Evolutionary conservation across 805 yeast species (phyloP), one percentile per base, ranked within the genome.

Genomic region (Suhomyces sp.): DNA sequence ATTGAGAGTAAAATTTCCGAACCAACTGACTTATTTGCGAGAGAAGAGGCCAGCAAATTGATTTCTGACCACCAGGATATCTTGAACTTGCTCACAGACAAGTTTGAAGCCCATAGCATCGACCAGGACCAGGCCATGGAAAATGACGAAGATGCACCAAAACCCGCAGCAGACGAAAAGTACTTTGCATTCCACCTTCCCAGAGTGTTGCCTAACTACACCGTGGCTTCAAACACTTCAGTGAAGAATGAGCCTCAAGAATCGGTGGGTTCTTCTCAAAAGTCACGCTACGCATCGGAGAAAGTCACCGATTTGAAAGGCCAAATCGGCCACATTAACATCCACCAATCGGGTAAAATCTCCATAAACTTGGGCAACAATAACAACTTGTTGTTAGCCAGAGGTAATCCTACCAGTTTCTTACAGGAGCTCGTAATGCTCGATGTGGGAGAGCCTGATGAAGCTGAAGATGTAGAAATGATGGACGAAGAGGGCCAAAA

Each of bases 281-380:
- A 36, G 44, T 41, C 51, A 8, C 26, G 44, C 10, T 48, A 29
- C 13, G 41, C 44, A 5, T 31, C 46, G 13, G 31, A 26, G 2
- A n/a, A 38, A 38, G 31, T 40, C 13, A 12, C 51, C 6, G 52
- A 33, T 5, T 51, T 61, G 46, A 58, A 57, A 8, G 97, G 97
- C 1, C 76, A 76, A 51, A 77, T 90, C 38, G 97, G 97, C 5
- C 76, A 80, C 8, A 63, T 93, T 33, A 81, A 93, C 51, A 76
- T 86, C 46, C 97, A 92, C 67, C 82, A 85, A 62, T 89, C 97
- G 1, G 98, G 98, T 3, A 88, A 82, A 64, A 67, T 90, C 19
- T 78, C 96, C 3, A 79, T 92, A 67, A 80, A 83, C 54, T 72
- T 93, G 38, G 97, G 96, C 12, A 81, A 83, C 49, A 80, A 83